Evolutionary conservation across 306 rosid species (phyloP).

Genomic region (Sesbania bispinosa): DNA sequence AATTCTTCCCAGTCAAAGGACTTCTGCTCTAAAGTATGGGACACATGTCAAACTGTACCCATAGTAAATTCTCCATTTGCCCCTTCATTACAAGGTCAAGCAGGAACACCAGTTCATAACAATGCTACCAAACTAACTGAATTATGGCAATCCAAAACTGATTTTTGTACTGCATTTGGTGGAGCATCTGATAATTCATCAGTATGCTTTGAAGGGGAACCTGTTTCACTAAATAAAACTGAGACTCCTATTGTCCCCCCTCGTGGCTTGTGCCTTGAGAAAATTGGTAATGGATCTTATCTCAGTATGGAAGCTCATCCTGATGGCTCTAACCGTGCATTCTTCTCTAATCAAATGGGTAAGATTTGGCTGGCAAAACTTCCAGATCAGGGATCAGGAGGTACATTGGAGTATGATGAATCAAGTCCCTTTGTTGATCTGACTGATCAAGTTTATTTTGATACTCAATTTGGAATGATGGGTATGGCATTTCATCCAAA

Average conservation of each 20-base stretch:
- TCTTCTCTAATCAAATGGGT: slow-evolving; percentile 71
- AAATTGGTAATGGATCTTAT: slow-evolving; percentile 80
- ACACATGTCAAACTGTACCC: slow-evolving; percentile 66
- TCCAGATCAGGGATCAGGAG: slow-evolving; percentile 72
- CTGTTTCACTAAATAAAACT: slow-evolving; percentile 50
- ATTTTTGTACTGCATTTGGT: slow-evolving; percentile 76
- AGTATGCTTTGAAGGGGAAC: slow-evolving; percentile 74
- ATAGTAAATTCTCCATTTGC: slow-evolving; percentile 73
- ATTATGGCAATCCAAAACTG: slow-evolving; percentile 68
- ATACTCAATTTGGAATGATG: slow-evolving; percentile 77
- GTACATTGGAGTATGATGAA: slow-evolving; percentile 48
- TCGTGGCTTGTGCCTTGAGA: slow-evolving; percentile 81
- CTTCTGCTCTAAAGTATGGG: slow-evolving; percentile 76
- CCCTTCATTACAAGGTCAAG: slow-evolving; percentile 55
- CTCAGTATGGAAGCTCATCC: slow-evolving; percentile 87
- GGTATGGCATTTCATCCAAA: slow-evolving; percentile 93
- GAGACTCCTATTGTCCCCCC: slow-evolving; percentile 44
- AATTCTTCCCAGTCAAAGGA: slow-evolving; percentile 69
- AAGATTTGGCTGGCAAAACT: slow-evolving; percentile 72
- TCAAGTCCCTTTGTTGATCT: slow-evolving; percentile 78
- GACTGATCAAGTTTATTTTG: slow-evolving; percentile 68
- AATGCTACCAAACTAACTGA: slow-evolving; percentile 48
- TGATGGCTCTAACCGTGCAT: slow-evolving; percentile 86
- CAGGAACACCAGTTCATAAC: slow-evolving; percentile 42
- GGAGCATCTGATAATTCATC: slow-evolving; percentile 57